Evolutionary conservation across 495 filamentous ascomycete genomes (phyloP), one percentile per base, ranked within the genome.

Genomic region (Penicillium waksmanii): DNA sequence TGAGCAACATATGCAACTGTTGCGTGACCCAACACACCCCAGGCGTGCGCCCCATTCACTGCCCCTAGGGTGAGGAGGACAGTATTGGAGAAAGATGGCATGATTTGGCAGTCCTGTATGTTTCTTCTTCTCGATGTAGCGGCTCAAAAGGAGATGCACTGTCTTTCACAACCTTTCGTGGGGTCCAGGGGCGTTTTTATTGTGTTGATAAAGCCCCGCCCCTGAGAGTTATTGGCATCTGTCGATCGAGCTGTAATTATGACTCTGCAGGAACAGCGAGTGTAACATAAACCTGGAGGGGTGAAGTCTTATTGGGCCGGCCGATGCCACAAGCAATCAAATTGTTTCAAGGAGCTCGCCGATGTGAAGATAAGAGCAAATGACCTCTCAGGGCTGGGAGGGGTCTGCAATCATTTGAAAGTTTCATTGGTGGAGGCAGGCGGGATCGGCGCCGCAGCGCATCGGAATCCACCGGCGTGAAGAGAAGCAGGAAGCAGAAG

Each of bases 1-100:
- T 76, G 70, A 10, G 84, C 85, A 52, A 88, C 70, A 62, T 84
- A 85, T 23, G 80, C 85, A 8, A 87, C 78, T 1, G 86, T 85
- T 54, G 84, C 78, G 59, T 89, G 86, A 53, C 86, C 86, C 44
- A 89, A 61, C 5, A 63, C 62, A 27, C 84, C 84, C 84, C 84
- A 87, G 31, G 82, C 83, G 38, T 59, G 59, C 15, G 57, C 67
- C 5, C 65, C 65, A 9, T 52, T 60, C 8, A 46, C 12, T 2
- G 46, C 34, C 0, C 65, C 62, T 3, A 68, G 48, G 9, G 55
- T 34, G 18, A 68, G 34, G 2, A 70, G 40, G 23, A 57, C 62
- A 36, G 17, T 7, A 59, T 58, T n/a, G 35, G 31, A 38, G 9
- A 54, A 18, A 3, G n/a, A n/a, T 2, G 17, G 8, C 42, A 44